These are phyloP conservation scores for Tulasnella sp. DNA, from an alignment of 768 basidiomycete genomes.

Conservation along the genomic window DNA sequence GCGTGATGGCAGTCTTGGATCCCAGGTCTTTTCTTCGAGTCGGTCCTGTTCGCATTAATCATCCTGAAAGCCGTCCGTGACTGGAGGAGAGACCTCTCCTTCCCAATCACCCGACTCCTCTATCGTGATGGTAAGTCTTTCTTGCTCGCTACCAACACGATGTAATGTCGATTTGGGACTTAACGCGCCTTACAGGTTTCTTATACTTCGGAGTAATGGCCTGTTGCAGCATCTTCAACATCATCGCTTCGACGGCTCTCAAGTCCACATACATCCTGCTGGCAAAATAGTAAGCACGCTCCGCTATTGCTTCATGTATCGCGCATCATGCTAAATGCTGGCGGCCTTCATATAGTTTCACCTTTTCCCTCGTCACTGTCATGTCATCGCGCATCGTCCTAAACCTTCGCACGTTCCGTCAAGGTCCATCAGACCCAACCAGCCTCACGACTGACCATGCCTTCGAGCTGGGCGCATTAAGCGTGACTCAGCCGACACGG, in stretches of 20 bases:
- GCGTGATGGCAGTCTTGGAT: neutral
- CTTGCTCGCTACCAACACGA: too few species aligned
- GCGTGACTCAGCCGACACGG: neutral
- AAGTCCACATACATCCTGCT: neutral
- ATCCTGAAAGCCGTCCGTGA: neutral
- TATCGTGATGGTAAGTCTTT: neutral
- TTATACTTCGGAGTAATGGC: neutral
- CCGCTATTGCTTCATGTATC: too few species aligned
- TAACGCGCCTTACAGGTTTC: neutral
- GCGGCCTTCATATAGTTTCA: too few species aligned
- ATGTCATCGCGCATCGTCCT: slow-evolving; percentile 20
- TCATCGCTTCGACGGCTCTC: neutral
- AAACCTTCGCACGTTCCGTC: neutral
- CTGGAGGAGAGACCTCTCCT: neutral
- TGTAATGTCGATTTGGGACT: too few species aligned
- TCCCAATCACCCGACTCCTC: neutral
- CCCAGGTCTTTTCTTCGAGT: neutral
- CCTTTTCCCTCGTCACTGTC: too few species aligned
- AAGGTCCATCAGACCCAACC: neutral
- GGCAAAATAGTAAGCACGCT: slow-evolving; percentile 23
- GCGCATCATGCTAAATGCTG: neutral
- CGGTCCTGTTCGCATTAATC: neutral
- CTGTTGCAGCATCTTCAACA: neutral
- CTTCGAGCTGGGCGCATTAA: neutral
- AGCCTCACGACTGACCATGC: neutral